phyloP scores from a whole-genome alignment of 305 asterid species.

The Fraxinus baroniana region DNA sequence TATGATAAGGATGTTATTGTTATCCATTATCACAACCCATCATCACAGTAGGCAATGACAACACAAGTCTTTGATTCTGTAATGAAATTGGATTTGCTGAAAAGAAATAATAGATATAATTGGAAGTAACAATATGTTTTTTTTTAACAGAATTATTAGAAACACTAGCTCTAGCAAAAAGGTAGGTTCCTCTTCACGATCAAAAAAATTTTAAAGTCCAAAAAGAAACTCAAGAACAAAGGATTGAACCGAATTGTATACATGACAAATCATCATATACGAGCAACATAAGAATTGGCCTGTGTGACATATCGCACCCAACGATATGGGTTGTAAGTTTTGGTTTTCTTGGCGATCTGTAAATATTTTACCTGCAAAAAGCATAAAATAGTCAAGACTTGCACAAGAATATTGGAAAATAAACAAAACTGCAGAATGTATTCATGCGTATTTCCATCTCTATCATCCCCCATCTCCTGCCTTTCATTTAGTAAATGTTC shows the following conservation, averaged over 20 bases:
- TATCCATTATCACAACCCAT: neutral
- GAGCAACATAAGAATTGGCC: conserved; percentile 96
- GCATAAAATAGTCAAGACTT: conserved; percentile 18
- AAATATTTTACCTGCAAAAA: conserved; percentile 83
- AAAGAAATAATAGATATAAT: neutral
- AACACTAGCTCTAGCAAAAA: neutral
- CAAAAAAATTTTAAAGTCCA: neutral
- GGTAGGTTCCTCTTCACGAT: neutral
- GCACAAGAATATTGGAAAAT: neutral
- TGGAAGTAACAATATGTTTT: neutral
- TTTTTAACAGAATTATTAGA: neutral
- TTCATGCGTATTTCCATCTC: neutral
- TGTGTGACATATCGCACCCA: conserved; percentile 98
- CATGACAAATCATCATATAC: conserved; percentile 47
- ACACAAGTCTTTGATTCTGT: too few relatives aligned
- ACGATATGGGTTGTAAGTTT: conserved; percentile 79
- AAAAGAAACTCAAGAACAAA: neutral
- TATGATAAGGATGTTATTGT: too few relatives aligned
- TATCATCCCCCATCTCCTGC: neutral
- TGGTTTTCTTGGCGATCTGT: conserved; percentile 87
- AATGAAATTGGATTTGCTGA: too few relatives aligned
- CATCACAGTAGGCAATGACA: neutral
- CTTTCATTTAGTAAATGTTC: neutral
- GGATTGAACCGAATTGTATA: neutral
- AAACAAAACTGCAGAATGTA: neutral